phyloP scores from a whole-genome alignment of 352 stramenopile species.

The Aphanomyces stellatus region DNA sequence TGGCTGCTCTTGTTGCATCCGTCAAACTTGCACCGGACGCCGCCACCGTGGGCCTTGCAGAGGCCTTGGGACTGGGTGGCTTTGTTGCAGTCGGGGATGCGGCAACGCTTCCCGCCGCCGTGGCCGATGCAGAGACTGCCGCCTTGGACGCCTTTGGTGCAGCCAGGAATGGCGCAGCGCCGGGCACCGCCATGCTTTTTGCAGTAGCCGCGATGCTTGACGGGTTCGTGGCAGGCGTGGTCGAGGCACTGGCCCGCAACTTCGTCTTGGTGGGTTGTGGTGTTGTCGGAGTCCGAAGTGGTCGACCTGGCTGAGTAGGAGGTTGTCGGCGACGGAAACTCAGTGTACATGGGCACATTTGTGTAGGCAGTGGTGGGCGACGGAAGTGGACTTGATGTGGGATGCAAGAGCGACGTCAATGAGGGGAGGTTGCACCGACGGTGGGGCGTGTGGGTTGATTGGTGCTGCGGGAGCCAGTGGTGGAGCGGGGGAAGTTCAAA shows the following conservation, averaged over 20 bases:
- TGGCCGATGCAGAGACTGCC: constrained; percentile 19
- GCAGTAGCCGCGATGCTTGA: constrained; percentile 24
- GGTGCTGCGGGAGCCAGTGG: not conserved
- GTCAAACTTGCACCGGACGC: constrained; percentile 21
- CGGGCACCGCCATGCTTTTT: constrained; percentile 12
- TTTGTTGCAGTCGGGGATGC: constrained; percentile 18
- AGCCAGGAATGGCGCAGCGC: constrained; percentile 4
- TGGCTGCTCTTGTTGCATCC: constrained; percentile 22
- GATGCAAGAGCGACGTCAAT: not conserved
- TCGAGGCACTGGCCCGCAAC: constrained; percentile 8
- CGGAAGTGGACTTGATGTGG: not conserved
- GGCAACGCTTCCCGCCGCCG: constrained; percentile 19
- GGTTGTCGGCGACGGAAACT: not conserved
- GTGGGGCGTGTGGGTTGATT: not conserved
- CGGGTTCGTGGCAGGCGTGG: constrained; percentile 21
- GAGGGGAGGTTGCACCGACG: not conserved
- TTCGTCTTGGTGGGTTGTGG: not conserved
- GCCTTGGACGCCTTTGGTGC: constrained; percentile 19
- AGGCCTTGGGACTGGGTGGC: constrained; percentile 16
- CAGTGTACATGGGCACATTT: not conserved
- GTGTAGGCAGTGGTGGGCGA: not conserved
- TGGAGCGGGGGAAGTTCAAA: not conserved
- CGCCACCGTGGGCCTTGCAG: not conserved
- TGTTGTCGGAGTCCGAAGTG: not conserved
- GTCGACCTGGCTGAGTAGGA: not conserved